phyloP scores from a whole-genome alignment of 176 grass and related monocot genomes.

The Leersia perrieri region DNA sequence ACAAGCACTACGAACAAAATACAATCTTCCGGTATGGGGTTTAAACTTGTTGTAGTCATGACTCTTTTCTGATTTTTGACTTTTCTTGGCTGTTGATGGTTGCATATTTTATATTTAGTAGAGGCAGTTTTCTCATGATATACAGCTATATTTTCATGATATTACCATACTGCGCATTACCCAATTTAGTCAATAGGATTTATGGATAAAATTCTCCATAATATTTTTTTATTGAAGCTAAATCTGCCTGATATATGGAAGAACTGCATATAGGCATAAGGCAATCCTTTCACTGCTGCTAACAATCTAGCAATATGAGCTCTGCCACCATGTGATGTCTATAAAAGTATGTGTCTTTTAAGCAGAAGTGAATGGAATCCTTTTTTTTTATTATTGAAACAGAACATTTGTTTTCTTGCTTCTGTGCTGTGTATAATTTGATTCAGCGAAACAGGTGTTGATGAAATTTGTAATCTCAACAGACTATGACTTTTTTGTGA shows the following conservation, averaged over 20 bases:
- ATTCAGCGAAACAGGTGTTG: neutral
- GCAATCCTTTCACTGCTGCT: neutral
- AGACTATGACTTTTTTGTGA: neutral
- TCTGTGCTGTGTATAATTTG: neutral
- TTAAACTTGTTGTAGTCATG: neutral
- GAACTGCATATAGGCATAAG: neutral
- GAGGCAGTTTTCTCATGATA: neutral
- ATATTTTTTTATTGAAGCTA: neutral
- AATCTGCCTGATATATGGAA: neutral
- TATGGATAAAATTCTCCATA: neutral
- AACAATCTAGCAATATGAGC: neutral
- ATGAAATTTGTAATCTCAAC: neutral
- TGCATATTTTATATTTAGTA: neutral
- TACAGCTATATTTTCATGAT: neutral
- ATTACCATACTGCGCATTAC: neutral
- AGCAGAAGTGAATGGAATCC: neutral
- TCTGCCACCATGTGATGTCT: neutral
- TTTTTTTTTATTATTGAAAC: neutral
- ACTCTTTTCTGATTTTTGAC: conserved; percentile 12
- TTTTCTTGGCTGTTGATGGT: neutral
- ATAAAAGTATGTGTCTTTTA: neutral
- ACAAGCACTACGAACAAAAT: conserved; percentile 62
- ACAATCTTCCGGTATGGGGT: conserved; percentile 63
- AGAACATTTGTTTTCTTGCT: neutral
- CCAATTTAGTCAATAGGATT: neutral